These are phyloP conservation scores for Chenopodium suecicum DNA, from an alignment of 148 eudicot species.

Conservation along the genomic window DNA sequence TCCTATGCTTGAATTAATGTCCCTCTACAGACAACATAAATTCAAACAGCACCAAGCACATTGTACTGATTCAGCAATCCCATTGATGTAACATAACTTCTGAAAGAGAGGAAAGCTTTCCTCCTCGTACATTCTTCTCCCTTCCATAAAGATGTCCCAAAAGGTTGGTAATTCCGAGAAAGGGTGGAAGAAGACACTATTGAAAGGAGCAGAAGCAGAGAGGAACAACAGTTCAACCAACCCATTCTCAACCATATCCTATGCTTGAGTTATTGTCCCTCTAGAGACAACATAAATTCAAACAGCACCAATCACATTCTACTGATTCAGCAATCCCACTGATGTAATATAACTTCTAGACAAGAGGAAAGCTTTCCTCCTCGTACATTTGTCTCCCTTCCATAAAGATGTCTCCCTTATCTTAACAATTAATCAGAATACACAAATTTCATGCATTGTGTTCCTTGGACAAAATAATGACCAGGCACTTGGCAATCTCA, in stretches of 20 bases:
- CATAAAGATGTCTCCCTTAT: not conserved
- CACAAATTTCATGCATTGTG: not conserved
- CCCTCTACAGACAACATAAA: not conserved
- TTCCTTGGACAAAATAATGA: not conserved
- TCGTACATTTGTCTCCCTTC: not conserved
- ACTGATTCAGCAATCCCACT: not conserved
- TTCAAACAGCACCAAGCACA: not conserved
- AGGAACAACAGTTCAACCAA: not conserved
- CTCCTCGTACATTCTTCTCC: not conserved
- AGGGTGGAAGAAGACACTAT: constrained; percentile 7
- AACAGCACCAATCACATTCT: not conserved
- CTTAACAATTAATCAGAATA: not conserved
- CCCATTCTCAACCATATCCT: not conserved
- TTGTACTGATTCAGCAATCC: not conserved
- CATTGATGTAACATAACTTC: not conserved
- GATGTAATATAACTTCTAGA: not conserved
- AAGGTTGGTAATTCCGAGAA: constrained; percentile 1
- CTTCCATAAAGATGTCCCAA: not conserved
- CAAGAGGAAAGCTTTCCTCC: not conserved
- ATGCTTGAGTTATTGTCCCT: not conserved
- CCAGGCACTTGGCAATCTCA: not conserved
- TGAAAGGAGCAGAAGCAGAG: not conserved
- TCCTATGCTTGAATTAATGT: not conserved
- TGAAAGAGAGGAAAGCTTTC: not conserved
- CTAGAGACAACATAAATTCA: not conserved